Evolutionary conservation across 2,329 filamentous ascomycete species (phyloP).

Genomic region (Diaporthe nobilis): DNA sequence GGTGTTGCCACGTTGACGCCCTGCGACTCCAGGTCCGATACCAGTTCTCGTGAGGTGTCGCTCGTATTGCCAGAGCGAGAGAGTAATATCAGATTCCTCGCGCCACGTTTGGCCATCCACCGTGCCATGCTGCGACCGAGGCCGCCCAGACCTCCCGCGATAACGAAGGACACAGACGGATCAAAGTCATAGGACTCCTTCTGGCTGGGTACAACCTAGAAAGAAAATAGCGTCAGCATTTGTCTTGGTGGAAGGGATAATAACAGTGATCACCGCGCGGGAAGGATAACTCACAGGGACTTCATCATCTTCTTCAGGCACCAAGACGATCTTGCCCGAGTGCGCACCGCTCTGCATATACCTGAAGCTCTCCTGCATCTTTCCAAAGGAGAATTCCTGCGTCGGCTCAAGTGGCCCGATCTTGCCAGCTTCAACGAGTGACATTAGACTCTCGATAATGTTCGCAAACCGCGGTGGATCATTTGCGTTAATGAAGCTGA

Average conservation of each 20-base stretch:
- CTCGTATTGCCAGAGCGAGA: constrained; percentile 36
- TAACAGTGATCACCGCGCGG: not conserved
- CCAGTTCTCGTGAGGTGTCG: not conserved
- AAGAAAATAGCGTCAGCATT: not conserved
- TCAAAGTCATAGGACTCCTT: constrained; percentile 36
- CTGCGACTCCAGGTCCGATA: constrained; percentile 13
- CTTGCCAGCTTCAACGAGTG: too few species aligned
- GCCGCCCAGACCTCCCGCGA: constrained; percentile 48
- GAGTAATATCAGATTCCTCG: constrained; percentile 40
- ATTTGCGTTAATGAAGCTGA: not conserved
- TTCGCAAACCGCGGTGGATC: not conserved
- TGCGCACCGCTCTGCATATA: constrained; percentile 9
- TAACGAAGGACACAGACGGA: constrained; percentile 46
- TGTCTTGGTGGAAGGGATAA: not conserved
- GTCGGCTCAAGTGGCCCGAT: not conserved
- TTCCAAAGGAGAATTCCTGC: not conserved
- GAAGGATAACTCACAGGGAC: not conserved
- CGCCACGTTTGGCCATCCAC: constrained; percentile 40
- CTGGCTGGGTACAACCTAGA: constrained; percentile 33
- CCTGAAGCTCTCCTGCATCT: not conserved
- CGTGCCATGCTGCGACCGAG: constrained; percentile 41
- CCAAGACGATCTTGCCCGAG: constrained; percentile 9
- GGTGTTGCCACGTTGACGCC: constrained; percentile 36
- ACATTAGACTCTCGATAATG: not conserved
- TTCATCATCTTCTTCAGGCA: not conserved